A percentile compares a stretch with the other conserved stretches of the same genome.
phyloP scores from a whole-genome alignment of 1,284 basidiomycete genomes.

The Leccinum fallax region DNA sequence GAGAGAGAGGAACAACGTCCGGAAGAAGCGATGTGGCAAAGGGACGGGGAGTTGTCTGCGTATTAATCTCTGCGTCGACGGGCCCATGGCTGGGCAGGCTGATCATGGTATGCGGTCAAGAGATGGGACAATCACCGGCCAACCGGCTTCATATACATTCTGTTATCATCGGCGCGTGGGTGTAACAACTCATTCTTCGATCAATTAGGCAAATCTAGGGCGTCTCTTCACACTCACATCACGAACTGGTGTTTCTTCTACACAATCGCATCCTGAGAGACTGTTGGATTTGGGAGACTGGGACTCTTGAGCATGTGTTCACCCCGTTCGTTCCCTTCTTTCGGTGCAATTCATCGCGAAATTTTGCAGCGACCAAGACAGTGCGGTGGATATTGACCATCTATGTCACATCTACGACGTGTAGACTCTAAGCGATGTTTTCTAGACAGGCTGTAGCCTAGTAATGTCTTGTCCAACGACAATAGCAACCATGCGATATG shows the following conservation, averaged over 20 bases:
- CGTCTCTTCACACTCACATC: too few species aligned
- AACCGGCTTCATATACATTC: slow-evolving; percentile 17
- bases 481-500: too few species aligned
- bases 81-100: slow-evolving; percentile 11
- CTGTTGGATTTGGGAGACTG: too few species aligned
- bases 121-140: slow-evolving; percentile 2
- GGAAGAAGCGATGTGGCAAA: neutral
- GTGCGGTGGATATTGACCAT: neutral
- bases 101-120: slow-evolving; percentile 30
- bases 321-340: neutral
- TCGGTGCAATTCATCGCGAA: neutral
- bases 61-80: slow-evolving; percentile 1
- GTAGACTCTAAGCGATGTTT: too few species aligned
- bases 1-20: neutral
- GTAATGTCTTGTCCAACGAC: too few species aligned
- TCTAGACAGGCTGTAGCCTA: too few species aligned
- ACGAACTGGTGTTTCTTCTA: too few species aligned
- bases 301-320: neutral
- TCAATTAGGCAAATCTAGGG: slow-evolving; percentile 8
- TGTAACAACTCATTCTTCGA: neutral
- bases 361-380: neutral
- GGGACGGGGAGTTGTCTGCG: slow-evolving; percentile 2
- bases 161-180: too few species aligned
- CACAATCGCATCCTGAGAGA: neutral
- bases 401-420: neutral